A percentile compares a stretch with the other conserved stretches of the same genome.
Evolutionary conservation across 495 filamentous ascomycete species (phyloP).

Genomic region (Copromyces sp.): DNA sequence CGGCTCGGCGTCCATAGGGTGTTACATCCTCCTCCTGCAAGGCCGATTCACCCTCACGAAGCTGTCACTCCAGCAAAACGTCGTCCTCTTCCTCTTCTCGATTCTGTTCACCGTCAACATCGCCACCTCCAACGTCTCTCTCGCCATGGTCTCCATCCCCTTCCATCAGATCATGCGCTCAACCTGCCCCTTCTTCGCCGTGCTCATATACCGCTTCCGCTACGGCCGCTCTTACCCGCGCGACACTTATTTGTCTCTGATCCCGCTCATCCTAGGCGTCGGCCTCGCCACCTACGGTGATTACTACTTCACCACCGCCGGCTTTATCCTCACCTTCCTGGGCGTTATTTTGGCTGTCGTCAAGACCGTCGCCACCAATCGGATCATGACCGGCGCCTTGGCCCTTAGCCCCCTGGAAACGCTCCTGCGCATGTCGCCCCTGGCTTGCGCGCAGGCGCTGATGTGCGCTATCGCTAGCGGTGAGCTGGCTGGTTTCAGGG

Average conservation of each 20-base stretch:
- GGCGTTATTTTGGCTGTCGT: slow-evolving; percentile 44
- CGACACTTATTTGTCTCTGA: slow-evolving; percentile 43
- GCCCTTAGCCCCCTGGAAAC: slow-evolving; percentile 42
- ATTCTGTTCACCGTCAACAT: slow-evolving; percentile 51
- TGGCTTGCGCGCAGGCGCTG: slow-evolving; percentile 42
- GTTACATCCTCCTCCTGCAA: slow-evolving; percentile 32
- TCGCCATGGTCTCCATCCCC: slow-evolving; percentile 45
- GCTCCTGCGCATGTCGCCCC: slow-evolving; percentile 44
- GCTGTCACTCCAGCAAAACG: slow-evolving; percentile 35
- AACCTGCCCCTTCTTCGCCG: slow-evolving; percentile 44
- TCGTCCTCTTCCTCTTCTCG: slow-evolving; percentile 41
- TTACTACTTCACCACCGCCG: slow-evolving; percentile 44
- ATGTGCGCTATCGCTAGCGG: slow-evolving; percentile 39
- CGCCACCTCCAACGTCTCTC: slow-evolving; percentile 46
- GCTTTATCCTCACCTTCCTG: slow-evolving; percentile 43
- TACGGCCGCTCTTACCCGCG: slow-evolving; percentile 38
- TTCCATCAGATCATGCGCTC: slow-evolving; percentile 53
- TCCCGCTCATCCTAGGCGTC: slow-evolving; percentile 48
- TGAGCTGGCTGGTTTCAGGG: slow-evolving; percentile 27
- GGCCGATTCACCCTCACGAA: slow-evolving; percentile 38
- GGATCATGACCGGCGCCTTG: slow-evolving; percentile 43
- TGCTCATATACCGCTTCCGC: slow-evolving; percentile 42
- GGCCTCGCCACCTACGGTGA: slow-evolving; percentile 47
- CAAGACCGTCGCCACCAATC: slow-evolving; percentile 49
- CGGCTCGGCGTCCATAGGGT: slow-evolving; percentile 39